Conservation (phyloP, 164 flowering plant species). For the Amborella trichopoda region DNA sequence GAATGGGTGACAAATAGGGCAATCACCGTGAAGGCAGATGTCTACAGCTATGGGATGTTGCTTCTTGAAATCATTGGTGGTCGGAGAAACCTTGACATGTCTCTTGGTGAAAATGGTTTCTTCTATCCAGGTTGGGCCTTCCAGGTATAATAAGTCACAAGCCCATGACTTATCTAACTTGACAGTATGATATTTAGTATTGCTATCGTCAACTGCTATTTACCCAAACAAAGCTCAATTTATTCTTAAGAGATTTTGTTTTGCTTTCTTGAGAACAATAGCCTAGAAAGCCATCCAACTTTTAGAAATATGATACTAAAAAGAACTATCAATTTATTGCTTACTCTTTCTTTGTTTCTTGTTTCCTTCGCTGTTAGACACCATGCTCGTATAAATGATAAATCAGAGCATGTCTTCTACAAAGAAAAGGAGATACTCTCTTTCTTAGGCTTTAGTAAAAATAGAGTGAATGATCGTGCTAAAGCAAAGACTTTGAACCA, state of each 20-base stretch:
- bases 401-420: no score
- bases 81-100: slow-evolving; percentile 82
- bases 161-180: no score
- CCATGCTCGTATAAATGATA: no score
- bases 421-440: no score
- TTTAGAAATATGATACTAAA: not conserved
- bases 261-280: not conserved
- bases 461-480: not conserved
- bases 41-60: slow-evolving; percentile 94
- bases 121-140: slow-evolving; percentile 91
- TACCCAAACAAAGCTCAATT: not conserved
- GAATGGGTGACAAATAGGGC: slow-evolving; percentile 95
- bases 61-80: slow-evolving; percentile 90
- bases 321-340: not conserved
- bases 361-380: no score
- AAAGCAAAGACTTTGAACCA: not conserved
- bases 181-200: not conserved
- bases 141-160: slow-evolving; percentile 41
- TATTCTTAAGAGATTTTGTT: not conserved
- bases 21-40: slow-evolving; percentile 90
- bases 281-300: not conserved
- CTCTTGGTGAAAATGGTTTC: slow-evolving; percentile 61
- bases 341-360: no score
- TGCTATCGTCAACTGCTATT: not conserved
- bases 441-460: no score